Evolutionary conservation across 805 yeast genomes (phyloP).

Genomic region (Kurtzmaniella fragi): DNA sequence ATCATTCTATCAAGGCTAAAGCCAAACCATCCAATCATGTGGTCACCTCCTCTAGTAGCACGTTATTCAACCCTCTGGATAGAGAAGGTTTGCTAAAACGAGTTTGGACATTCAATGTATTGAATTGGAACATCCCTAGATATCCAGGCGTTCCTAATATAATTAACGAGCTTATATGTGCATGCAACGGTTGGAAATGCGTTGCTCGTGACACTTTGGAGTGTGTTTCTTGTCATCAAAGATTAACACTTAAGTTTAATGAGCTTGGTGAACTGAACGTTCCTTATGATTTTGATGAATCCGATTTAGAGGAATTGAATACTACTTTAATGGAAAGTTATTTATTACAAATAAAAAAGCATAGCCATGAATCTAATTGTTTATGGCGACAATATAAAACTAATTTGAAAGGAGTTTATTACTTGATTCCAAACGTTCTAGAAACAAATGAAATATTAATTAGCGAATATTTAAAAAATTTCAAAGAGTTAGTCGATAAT

Average conservation of each 20-base stretch:
- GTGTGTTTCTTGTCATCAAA: constrained; percentile 29
- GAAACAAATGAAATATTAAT: constrained; percentile 25
- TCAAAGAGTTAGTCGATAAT: constrained; percentile 25
- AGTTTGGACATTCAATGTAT: constrained; percentile 37
- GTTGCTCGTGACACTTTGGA: constrained; percentile 22
- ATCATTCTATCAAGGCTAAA: constrained; percentile 24
- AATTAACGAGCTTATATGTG: constrained; percentile 44
- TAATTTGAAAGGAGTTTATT: constrained; percentile 29
- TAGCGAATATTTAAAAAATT: constrained; percentile 20
- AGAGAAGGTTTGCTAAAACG: constrained; percentile 32
- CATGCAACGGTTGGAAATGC: constrained; percentile 52
- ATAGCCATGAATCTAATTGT: constrained; percentile 28
- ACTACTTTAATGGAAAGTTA: constrained; percentile 19
- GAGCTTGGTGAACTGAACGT: constrained; percentile 6
- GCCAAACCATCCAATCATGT: not conserved
- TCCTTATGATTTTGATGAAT: constrained; percentile 13
- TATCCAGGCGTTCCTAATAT: constrained; percentile 6
- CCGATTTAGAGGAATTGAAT: constrained; percentile 22
- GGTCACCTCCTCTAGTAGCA: constrained; percentile 4
- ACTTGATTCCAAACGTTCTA: constrained; percentile 26
- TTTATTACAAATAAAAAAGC: constrained; percentile 14
- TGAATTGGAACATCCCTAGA: constrained; percentile 43
- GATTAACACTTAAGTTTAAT: constrained; percentile 24
- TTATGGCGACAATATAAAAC: constrained; percentile 34
- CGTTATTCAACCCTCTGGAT: constrained; percentile 35